Evolutionary conservation across 441 rosid genomes (phyloP).

Genomic region (Jatropha podagrica): DNA sequence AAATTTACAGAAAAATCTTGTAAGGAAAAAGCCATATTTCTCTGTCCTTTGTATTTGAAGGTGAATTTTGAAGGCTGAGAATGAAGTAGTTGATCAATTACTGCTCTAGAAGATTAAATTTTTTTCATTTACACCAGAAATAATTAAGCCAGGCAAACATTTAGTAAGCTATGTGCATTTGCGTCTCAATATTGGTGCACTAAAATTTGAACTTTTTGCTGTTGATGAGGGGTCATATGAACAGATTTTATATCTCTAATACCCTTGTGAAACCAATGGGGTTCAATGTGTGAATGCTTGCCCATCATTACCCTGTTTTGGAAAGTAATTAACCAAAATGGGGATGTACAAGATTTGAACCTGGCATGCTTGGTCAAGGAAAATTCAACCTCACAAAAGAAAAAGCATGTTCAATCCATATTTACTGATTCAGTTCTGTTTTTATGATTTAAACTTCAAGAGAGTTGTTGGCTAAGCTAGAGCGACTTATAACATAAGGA

Average conservation of each 20-base stretch:
- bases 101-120: not conserved
- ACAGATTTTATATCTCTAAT: not conserved
- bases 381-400: too few species aligned
- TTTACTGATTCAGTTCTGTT: too few species aligned
- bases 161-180: not conserved
- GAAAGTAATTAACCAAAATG: not conserved
- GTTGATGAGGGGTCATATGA: not conserved
- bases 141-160: not conserved
- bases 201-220: slow-evolving; percentile 1
- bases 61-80: not conserved
- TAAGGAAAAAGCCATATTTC: too few species aligned
- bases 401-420: not conserved
- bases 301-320: not conserved
- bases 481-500: not conserved
- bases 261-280: not conserved
- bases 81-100: not conserved
- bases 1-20: not conserved
- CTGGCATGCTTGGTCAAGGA: not conserved
- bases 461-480: not conserved
- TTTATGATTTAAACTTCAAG: not conserved
- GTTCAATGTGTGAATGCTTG: not conserved
- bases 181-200: not conserved
- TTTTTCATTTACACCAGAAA: not conserved
- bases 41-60: not conserved
- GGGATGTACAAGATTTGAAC: not conserved